These are phyloP conservation scores for Dendrocalamus sinicus DNA, from an alignment of 176 grass and related monocot species.

Conservation along the genomic window DNA sequence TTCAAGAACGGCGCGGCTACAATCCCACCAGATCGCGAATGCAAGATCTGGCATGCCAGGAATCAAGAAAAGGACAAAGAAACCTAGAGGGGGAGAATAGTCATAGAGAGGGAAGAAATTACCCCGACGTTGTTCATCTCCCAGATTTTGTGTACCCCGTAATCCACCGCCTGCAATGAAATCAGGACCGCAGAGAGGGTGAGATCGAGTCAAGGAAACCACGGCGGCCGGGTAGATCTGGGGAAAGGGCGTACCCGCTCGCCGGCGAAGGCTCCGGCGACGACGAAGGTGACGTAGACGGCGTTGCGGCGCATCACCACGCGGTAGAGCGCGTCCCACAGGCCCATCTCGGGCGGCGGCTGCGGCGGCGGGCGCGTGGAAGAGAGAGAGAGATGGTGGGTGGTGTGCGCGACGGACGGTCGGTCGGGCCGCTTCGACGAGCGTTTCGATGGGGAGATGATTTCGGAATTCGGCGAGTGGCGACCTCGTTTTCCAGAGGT, in stretches of 20 bases:
- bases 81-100: not conserved
- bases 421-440: not conserved
- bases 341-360: conserved; percentile 49
- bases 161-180: conserved; percentile 71
- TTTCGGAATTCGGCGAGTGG: not conserved
- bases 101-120: conserved; percentile 17
- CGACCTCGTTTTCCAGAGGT: not conserved
- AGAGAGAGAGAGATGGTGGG: not conserved
- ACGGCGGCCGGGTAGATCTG: conserved; percentile 20
- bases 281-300: conserved; percentile 92
- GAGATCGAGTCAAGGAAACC: not conserved
- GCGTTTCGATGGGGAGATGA: not conserved
- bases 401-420: not conserved
- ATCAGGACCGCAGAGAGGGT: not conserved
- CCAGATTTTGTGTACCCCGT: conserved; percentile 79
- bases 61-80: not conserved
- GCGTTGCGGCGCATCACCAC: conserved; percentile 91
- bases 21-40: not conserved
- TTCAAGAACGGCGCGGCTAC: not conserved
- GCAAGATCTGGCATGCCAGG: conserved; percentile 5
- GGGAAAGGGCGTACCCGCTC: conserved; percentile 57
- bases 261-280: conserved; percentile 81
- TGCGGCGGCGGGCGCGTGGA: conserved; percentile 8
- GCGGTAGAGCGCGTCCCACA: conserved; percentile 73
- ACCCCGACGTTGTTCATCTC: conserved; percentile 82